phyloP scores from a whole-genome alignment of 805 yeast genomes.

The Candida ponderosae region DNA sequence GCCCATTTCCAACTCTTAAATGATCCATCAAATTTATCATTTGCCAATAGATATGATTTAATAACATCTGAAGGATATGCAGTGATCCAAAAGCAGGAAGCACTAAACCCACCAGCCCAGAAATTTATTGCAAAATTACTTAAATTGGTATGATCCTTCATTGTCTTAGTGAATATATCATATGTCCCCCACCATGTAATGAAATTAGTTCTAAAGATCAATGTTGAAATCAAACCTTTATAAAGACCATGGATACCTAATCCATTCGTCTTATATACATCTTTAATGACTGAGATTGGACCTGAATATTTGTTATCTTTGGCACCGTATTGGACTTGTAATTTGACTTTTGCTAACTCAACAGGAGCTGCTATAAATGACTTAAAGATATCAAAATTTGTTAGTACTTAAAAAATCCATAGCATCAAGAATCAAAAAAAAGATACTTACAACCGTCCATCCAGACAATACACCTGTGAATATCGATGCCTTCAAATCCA shows the following conservation, averaged over 20 bases:
- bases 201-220: conserved; percentile 82
- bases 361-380: conserved; percentile 95
- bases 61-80: conserved; percentile 89
- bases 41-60: conserved; percentile 80
- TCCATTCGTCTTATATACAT: conserved; percentile 42
- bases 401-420: too few species aligned
- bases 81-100: conserved; percentile 80
- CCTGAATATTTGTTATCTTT: conserved; percentile 60
- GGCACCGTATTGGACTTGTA: conserved; percentile 86
- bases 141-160: conserved; percentile 55
- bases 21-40: conserved; percentile 62
- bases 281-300: conserved; percentile 67
- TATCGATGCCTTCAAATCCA: conserved; percentile 71
- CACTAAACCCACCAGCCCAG: conserved; percentile 89
- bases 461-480: conserved; percentile 77
- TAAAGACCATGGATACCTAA: conserved; percentile 65
- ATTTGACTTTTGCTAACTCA: conserved; percentile 80
- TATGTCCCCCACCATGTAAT: conserved; percentile 94
- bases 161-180: conserved; percentile 65
- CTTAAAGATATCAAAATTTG: too few species aligned
- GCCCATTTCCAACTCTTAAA: conserved; percentile 70
- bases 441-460: conserved; percentile 50
- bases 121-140: conserved; percentile 69
- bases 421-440: too few species aligned
- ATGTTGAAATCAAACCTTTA: conserved; percentile 76